These are phyloP conservation scores for Penicillium robsamsonii DNA, from an alignment of 495 filamentous ascomycete genomes.

Conservation along the genomic window DNA sequence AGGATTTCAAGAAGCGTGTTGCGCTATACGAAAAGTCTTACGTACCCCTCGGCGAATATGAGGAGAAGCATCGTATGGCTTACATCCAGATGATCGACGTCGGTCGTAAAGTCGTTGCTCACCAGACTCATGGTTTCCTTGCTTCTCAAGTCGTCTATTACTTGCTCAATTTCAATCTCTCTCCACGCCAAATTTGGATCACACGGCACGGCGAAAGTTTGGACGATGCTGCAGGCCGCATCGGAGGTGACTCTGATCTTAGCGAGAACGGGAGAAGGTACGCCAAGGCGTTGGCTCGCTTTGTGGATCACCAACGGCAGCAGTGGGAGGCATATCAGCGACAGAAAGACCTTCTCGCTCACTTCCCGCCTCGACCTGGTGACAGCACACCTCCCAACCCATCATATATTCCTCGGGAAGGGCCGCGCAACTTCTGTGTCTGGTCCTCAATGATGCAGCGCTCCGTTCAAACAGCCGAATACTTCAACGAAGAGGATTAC, in stretches of 20 bases:
- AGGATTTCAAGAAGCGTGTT: constrained; percentile 92
- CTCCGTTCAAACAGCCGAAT: constrained; percentile 76
- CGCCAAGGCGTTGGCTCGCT: constrained; percentile 67
- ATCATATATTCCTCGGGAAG: constrained; percentile 57
- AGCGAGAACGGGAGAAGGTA: constrained; percentile 73
- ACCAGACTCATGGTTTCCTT: constrained; percentile 87
- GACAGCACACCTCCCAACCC: constrained; percentile 95
- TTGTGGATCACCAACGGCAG: constrained; percentile 70
- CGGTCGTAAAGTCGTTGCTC: constrained; percentile 86
- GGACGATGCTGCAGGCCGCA: constrained; percentile 76
- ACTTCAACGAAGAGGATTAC: constrained; percentile 95
- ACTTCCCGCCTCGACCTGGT: constrained; percentile 80
- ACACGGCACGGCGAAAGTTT: constrained; percentile 85
- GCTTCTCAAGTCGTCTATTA: constrained; percentile 89
- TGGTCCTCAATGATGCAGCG: constrained; percentile 97
- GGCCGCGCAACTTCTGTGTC: constrained; percentile 88
- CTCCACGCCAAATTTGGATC: constrained; percentile 95
- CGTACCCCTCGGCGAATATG: constrained; percentile 84
- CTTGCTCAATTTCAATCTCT: constrained; percentile 91
- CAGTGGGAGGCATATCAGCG: constrained; percentile 77
- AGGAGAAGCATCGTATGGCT: constrained; percentile 83
- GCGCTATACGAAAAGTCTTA: constrained; percentile 91
- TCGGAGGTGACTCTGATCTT: constrained; percentile 82
- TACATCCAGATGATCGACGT: constrained; percentile 98
- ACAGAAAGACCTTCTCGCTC: constrained; percentile 63